Base-by-base conservation (phyloP, 1,284 basidiomycete genomes). In the Thecaphora thlaspeos region DNA sequence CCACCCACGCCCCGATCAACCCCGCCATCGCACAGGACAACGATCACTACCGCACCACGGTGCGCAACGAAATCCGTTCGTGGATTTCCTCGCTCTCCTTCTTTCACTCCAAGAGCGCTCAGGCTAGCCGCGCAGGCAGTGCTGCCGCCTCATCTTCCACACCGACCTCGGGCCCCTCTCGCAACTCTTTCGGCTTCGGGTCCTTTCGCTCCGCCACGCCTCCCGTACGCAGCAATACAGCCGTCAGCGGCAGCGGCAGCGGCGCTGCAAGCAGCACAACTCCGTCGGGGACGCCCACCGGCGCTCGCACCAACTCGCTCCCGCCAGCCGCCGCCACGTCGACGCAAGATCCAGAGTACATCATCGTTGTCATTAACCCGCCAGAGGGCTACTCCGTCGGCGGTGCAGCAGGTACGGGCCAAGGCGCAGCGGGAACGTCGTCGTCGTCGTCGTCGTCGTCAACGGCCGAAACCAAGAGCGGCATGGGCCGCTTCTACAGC, bases 381-480 rank as follows among this genome's bases (percentile, higher is more conserved):
- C 68, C 64, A 7, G 65, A 65, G 15, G 68, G 63, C 12, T 40
- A 43, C 30, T 7, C 26, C 3, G 19, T n/a, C 4, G 17, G 19
- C 28, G 26, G 24, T 3, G 44, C 58, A 1, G 55, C 55, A 22
- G 45, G 57, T 28, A 21, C 44, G 8, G 49, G 54, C 30, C 85
- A 81, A 92, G 40, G 45, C 43, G 88, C 95, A 51, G 82, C 95
- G 2, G 87, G 92, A 62, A 85, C 95, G 46, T 85, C 90, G 42
- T 28, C 26, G 7, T 28, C 26, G 26, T n/a, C n/a, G n/a, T n/a
- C n/a, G n/a, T n/a, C n/a, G n/a, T n/a, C n/a, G n/a, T n/a, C n/a
- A n/a, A 21, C 62, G 43, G 12, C 44, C 19, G 57, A 60, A 18
- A 24, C 39, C 21, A 71, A 48, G 42, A 65, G 48, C 28, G 63